phyloP scores from a whole-genome alignment of 495 filamentous ascomycete species.

The Xylaria castorea region DNA sequence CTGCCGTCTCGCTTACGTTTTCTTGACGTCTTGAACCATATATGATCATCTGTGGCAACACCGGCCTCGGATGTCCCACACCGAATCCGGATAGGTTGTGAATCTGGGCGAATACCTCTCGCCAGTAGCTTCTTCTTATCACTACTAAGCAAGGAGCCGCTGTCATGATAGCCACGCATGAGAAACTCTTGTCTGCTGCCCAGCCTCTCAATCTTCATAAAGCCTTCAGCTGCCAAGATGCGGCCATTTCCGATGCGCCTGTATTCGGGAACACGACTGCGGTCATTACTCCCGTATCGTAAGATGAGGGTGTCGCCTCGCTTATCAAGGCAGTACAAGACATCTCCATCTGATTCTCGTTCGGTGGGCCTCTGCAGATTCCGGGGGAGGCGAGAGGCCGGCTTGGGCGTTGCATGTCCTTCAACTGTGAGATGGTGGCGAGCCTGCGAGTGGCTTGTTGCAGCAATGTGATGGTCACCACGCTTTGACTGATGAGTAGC shows the following conservation, averaged over 20 bases:
- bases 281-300: conserved; percentile 52
- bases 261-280: conserved; percentile 49
- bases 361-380: conserved; percentile 39
- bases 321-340: conserved; percentile 41
- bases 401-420: conserved; percentile 33
- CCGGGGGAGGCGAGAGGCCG: conserved; percentile 36
- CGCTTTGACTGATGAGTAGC: conserved; percentile 31
- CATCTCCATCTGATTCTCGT: conserved; percentile 31
- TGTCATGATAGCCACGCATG: conserved; percentile 35
- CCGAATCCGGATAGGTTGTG: conserved; percentile 39
- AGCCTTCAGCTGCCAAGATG: conserved; percentile 48
- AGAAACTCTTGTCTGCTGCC: conserved; percentile 47
- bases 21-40: conserved; percentile 44
- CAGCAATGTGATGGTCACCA: not conserved
- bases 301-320: conserved; percentile 53
- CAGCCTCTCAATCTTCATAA: conserved; percentile 45
- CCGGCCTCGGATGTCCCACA: conserved; percentile 29
- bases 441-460: conserved; percentile 4
- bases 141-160: conserved; percentile 44
- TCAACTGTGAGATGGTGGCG: conserved; percentile 28
- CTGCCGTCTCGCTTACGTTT: conserved; percentile 49
- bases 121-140: conserved; percentile 46
- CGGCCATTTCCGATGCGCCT: conserved; percentile 47
- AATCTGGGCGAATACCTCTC: conserved; percentile 33
- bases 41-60: conserved; percentile 43